A percentile compares a stretch with the other conserved stretches of the same genome.
phyloP scores from a whole-genome alignment of 441 rosid species.

The Erodium trifolium region DNA sequence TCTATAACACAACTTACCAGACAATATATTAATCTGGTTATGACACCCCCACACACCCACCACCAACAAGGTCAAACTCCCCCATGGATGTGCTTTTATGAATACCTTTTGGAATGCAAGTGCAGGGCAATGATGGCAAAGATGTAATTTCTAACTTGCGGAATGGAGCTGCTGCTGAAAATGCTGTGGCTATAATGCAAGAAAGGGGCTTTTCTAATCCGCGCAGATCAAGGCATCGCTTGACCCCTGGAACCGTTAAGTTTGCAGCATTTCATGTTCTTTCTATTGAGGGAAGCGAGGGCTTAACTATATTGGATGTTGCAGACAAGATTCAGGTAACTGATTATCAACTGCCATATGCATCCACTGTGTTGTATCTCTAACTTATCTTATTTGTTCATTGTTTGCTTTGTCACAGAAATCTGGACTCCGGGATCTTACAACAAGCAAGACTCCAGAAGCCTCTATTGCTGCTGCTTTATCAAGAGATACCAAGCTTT shows the following conservation, averaged over 20 bases:
- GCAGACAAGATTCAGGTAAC: conserved; percentile 85
- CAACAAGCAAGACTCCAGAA: conserved; percentile 87
- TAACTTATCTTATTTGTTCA: conserved; percentile 8
- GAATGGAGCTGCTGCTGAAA: conserved; percentile 73
- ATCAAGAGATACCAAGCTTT: conserved; percentile 79
- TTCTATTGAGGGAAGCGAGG: conserved; percentile 65
- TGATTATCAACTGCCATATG: background rate
- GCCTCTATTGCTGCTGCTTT: conserved; percentile 89
- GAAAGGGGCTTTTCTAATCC: conserved; percentile 64
- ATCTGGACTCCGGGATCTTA: conserved; percentile 81
- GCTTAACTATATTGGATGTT: conserved; percentile 65
- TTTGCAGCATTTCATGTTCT: conserved; percentile 85
- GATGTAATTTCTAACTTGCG: conserved; percentile 58
- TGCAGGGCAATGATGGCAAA: conserved; percentile 59
- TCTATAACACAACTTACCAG: background rate
- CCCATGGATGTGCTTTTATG: conserved; percentile 8
- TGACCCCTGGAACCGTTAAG: conserved; percentile 92
- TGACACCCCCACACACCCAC: background rate
- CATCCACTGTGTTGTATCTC: conserved; percentile 1
- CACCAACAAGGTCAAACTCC: background rate
- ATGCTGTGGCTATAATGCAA: conserved; percentile 78
- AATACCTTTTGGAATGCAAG: conserved; percentile 7
- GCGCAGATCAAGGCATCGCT: conserved; percentile 75
- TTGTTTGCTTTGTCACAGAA: conserved; percentile 31
- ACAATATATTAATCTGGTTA: background rate